These are phyloP conservation scores for Epichloe elymi DNA, from an alignment of 2,329 filamentous ascomycete genomes.

Conservation along the genomic window DNA sequence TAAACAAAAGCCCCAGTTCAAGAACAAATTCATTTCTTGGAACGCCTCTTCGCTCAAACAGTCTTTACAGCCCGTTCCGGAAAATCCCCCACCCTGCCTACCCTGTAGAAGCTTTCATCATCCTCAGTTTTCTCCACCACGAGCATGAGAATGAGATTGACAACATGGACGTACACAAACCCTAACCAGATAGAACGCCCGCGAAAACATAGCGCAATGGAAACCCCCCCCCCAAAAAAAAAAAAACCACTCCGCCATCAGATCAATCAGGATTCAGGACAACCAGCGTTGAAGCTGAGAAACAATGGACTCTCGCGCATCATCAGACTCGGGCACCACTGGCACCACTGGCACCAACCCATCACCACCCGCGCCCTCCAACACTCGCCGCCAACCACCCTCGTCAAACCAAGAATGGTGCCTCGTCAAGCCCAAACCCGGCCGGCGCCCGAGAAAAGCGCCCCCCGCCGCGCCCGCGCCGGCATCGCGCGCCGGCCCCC, in stretches of 20 bases:
- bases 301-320: no score
- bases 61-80: no score
- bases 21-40: no score
- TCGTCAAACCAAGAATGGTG: conserved; percentile 12
- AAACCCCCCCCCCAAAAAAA: no score
- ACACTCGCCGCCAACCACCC: background rate
- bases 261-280: no score
- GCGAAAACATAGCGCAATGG: no score
- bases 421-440: conserved; percentile 12
- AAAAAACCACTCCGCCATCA: no score
- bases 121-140: background rate
- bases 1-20: no score
- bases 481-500: background rate
- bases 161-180: background rate
- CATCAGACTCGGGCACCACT: no score
- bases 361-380: background rate
- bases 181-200: no score
- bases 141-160: background rate
- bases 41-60: no score
- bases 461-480: background rate
- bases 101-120: background rate
- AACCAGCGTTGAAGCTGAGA: no score
- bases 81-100: background rate
- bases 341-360: background rate
- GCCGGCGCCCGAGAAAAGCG: conserved; percentile 3